Conservation (phyloP, 2,329 filamentous ascomycete species). For the Neodidymelliopsis sp. region DNA sequence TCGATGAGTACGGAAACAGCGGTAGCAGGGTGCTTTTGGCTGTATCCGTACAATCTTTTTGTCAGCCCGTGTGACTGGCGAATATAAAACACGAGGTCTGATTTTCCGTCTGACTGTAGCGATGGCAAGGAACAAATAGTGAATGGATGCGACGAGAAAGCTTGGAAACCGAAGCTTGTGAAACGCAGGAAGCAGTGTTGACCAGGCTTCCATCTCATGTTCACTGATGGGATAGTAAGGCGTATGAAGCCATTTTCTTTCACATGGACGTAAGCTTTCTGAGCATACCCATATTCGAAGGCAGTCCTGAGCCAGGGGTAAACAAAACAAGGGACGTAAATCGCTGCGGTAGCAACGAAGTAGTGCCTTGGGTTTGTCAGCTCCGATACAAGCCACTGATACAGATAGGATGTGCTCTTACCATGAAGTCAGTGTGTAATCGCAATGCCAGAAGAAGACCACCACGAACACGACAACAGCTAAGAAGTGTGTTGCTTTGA, state of each 20-base stretch:
- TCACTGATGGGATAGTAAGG: constrained; percentile 28
- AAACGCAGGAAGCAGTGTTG: constrained; percentile 66
- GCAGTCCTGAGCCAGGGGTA: constrained; percentile 57
- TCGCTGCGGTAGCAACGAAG: constrained; percentile 63
- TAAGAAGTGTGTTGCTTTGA: constrained; percentile 65
- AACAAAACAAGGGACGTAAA: constrained; percentile 60
- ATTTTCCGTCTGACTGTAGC: not conserved
- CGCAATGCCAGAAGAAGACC: constrained; percentile 69
- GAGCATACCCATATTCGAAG: constrained; percentile 59
- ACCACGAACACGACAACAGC: constrained; percentile 63
- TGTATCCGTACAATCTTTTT: constrained; percentile 42
- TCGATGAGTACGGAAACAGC: constrained; percentile 61
- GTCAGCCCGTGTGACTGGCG: constrained; percentile 61
- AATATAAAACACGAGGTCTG: constrained; percentile 62
- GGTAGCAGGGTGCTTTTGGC: constrained; percentile 21
- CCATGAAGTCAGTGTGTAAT: constrained; percentile 63
- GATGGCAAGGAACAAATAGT: constrained; percentile 61
- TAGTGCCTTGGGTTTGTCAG: constrained; percentile 59
- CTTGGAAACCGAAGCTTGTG: constrained; percentile 51
- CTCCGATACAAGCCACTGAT: not conserved
- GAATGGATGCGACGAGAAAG: constrained; percentile 62
- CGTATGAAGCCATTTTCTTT: constrained; percentile 32
- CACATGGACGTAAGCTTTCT: constrained; percentile 51
- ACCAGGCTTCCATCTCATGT: constrained; percentile 58
- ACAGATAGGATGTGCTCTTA: constrained; percentile 28